Evolutionary conservation across 305 asterid genomes (phyloP), one percentile per base, ranked within the genome.

Genomic region (Petunia hybrid): DNA sequence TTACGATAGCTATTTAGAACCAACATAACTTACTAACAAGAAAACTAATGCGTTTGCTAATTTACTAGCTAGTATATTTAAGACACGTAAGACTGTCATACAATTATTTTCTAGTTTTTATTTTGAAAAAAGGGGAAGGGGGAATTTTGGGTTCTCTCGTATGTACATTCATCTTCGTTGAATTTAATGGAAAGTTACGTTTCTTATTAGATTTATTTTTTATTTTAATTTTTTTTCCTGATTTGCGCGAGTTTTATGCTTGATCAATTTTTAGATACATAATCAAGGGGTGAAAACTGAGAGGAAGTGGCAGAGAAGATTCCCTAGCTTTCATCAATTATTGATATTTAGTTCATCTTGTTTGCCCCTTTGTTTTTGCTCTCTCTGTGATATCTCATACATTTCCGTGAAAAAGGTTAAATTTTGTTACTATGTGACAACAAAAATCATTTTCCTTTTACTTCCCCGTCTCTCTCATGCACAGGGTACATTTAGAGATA

Each of bases 301-400:
- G 70, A 67, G 67, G 74, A 71, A 65, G 77, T 57, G 8, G 82
- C 83, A 80, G 84, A 77, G 74, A 82, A 86, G 89, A 86, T 86
- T 86, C 87, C 85, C 77, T 82, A 85, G 40, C 35, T 79, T 80
- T 46, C 62, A 81, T 36, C 81, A 76, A 81, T 45, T 75, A 84
- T 84, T 84, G 79, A 84, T 82, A 61, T 70, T 73, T 45, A 80
- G 80, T 84, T 84, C 87, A 82, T 82, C 83, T 82, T 81, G 82
- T 86, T 86, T 86, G 84, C 85, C 82, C 73, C 70, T 82, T 86
- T 84, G 83, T 81, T 86, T 74, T 76, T 67, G 78, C 78, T 59
- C 61, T 80, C 85, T 73, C 35, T 63, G 35, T 81, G 80, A 81
- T 80, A 41, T 66, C 81, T 84, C 89, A 77, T 86, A 63, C 83